A percentile compares a stretch with the other conserved stretches of the same genome.
These are phyloP conservation scores for Hordeum marinum DNA, from an alignment of 176 grass and related monocot species.

Conservation along the genomic window DNA sequence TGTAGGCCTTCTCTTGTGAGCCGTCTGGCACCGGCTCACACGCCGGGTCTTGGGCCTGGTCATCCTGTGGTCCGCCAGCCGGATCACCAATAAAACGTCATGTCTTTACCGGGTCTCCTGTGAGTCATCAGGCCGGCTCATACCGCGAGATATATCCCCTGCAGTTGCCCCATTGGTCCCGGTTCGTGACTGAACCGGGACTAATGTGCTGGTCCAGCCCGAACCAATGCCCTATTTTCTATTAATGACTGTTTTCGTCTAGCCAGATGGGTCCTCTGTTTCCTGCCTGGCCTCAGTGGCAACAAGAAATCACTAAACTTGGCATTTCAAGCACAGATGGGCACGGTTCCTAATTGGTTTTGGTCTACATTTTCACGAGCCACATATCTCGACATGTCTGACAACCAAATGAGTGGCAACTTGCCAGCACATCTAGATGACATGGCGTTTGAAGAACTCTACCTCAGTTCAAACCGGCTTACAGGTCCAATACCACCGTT, in stretches of 20 bases:
- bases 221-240: too few species aligned
- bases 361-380: background rate
- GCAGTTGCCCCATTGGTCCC: too few species aligned
- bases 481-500: background rate
- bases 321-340: background rate
- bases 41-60: too few species aligned
- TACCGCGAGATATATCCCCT: too few species aligned
- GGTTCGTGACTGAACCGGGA: too few species aligned
- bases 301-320: background rate
- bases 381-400: background rate
- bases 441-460: background rate
- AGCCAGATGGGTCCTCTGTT: background rate
- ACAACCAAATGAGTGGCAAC: background rate
- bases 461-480: background rate
- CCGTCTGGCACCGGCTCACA: too few species aligned
- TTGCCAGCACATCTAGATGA: background rate
- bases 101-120: too few species aligned
- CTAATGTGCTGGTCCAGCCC: too few species aligned
- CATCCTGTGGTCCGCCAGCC: too few species aligned
- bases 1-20: too few species aligned
- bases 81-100: too few species aligned
- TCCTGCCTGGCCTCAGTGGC: background rate
- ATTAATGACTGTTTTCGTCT: background rate
- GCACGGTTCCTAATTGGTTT: background rate
- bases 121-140: too few species aligned